Evolutionary conservation across 352 stramenopile genomes (phyloP).

Genomic region (Lagenidium sp.): DNA sequence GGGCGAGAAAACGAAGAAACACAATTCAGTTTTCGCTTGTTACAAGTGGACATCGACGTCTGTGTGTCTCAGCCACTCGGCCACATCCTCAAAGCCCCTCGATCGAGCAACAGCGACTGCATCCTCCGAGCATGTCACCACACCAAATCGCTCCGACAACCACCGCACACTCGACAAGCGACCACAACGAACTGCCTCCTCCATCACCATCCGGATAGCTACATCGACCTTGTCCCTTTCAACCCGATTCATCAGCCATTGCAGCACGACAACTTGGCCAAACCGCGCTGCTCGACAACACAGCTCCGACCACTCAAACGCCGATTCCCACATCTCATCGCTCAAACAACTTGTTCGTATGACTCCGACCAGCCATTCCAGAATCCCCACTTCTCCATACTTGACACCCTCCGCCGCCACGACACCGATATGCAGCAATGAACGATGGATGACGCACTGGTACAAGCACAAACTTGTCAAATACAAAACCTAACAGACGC

Average conservation of each 20-base stretch:
- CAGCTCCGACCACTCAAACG: too few species aligned
- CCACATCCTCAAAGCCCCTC: constrained; percentile 52
- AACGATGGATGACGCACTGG: too few species aligned
- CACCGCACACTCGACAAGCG: too few species aligned
- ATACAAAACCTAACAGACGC: too few species aligned
- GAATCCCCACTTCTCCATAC: too few species aligned
- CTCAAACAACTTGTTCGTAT: too few species aligned
- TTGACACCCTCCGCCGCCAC: too few species aligned
- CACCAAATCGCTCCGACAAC: neutral
- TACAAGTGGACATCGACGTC: too few species aligned
- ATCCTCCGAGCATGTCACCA: neutral
- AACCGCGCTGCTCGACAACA: neutral
- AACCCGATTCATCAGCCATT: neutral
- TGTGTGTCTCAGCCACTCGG: constrained; percentile 52
- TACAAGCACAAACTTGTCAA: too few species aligned
- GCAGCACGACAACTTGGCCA: neutral
- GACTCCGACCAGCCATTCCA: too few species aligned
- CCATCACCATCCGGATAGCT: neutral
- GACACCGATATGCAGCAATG: too few species aligned
- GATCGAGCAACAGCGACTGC: constrained; percentile 21
- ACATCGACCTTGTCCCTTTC: neutral
- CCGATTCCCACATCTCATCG: too few species aligned
- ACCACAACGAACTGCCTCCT: neutral
- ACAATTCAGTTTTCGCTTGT: constrained; percentile 1
- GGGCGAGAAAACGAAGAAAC: neutral